phyloP scores from a whole-genome alignment of 805 yeast species.

The Yarrowia keelungensis region DNA sequence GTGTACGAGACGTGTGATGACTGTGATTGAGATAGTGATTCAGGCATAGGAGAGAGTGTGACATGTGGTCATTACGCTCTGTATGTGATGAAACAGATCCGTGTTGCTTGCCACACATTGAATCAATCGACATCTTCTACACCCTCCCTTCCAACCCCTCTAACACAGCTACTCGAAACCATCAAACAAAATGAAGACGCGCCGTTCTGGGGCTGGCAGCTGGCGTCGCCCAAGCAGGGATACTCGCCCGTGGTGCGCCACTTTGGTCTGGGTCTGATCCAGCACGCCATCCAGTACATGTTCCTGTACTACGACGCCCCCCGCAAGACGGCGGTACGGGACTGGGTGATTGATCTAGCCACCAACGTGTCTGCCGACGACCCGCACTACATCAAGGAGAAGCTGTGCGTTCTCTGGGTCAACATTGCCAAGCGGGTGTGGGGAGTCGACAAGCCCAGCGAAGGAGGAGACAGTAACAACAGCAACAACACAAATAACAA shows the following conservation, averaged over 20 bases:
- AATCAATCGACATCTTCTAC: no score
- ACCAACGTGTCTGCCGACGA: slow-evolving; percentile 65
- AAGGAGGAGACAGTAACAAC: slow-evolving; percentile 16
- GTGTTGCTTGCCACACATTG: no score
- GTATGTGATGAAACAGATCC: no score
- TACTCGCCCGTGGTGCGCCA: slow-evolving; percentile 80
- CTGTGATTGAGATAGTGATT: no score
- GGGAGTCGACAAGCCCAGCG: slow-evolving; percentile 61
- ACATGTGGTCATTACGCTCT: no score
- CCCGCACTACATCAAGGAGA: slow-evolving; percentile 90
- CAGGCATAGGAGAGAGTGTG: no score
- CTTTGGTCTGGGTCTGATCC: slow-evolving; percentile 83
- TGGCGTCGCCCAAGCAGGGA: slow-evolving; percentile 69
- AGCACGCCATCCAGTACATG: slow-evolving; percentile 66
- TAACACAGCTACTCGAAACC: slow-evolving; percentile 65
- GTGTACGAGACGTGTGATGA: not conserved
- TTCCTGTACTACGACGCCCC: slow-evolving; percentile 63
- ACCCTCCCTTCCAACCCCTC: not conserved
- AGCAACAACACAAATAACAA: not conserved
- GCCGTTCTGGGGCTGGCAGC: slow-evolving; percentile 90
- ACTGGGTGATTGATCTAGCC: slow-evolving; percentile 85
- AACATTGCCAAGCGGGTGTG: slow-evolving; percentile 87
- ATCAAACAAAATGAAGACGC: slow-evolving; percentile 81
- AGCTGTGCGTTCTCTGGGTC: slow-evolving; percentile 89
- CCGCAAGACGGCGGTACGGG: slow-evolving; percentile 71